Evolutionary conservation across 371 early-diverging fungal genomes (phyloP).

Genomic region (Vairimorpha ceranae): DNA sequence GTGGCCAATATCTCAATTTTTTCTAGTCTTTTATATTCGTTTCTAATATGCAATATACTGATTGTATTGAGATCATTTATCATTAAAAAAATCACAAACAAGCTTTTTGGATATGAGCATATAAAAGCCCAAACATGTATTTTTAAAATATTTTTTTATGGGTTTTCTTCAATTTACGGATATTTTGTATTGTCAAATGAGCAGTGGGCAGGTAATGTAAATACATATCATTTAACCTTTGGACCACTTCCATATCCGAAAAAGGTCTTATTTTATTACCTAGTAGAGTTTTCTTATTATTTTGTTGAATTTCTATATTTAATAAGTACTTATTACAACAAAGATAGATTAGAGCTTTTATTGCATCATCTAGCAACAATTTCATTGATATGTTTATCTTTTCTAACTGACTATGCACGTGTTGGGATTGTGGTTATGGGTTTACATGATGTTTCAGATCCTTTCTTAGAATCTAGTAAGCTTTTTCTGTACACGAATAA

Average conservation of each 20-base stretch:
- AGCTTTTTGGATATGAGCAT: neutral
- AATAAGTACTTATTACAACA: slow-evolving; percentile 48
- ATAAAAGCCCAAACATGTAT: slow-evolving; percentile 47
- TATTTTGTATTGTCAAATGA: slow-evolving; percentile 31
- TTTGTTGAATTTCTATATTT: slow-evolving; percentile 45
- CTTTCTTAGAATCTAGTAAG: slow-evolving; percentile 67
- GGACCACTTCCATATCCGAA: slow-evolving; percentile 28
- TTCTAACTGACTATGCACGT: slow-evolving; percentile 48
- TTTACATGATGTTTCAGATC: slow-evolving; percentile 66
- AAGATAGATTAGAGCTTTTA: slow-evolving; percentile 61
- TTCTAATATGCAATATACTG: neutral
- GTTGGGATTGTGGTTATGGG: slow-evolving; percentile 65
- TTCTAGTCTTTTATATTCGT: neutral
- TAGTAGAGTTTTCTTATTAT: slow-evolving; percentile 55
- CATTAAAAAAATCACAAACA: neutral
- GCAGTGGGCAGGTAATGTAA: slow-evolving; percentile 33
- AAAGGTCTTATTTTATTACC: slow-evolving; percentile 43
- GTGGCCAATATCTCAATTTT: neutral
- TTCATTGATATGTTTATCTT: slow-evolving; percentile 60
- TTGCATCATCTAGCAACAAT: slow-evolving; percentile 66
- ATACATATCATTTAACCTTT: slow-evolving; percentile 40
- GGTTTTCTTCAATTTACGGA: slow-evolving; percentile 30
- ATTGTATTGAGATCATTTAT: neutral
- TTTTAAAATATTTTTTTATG: slow-evolving; percentile 49
- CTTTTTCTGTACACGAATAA: slow-evolving; percentile 62